Percentiles rank a stretch among this genome's conserved stretches.
Conservation (phyloP, 2,329 filamentous ascomycete genomes). For the Botryotinia globosa region DNA sequence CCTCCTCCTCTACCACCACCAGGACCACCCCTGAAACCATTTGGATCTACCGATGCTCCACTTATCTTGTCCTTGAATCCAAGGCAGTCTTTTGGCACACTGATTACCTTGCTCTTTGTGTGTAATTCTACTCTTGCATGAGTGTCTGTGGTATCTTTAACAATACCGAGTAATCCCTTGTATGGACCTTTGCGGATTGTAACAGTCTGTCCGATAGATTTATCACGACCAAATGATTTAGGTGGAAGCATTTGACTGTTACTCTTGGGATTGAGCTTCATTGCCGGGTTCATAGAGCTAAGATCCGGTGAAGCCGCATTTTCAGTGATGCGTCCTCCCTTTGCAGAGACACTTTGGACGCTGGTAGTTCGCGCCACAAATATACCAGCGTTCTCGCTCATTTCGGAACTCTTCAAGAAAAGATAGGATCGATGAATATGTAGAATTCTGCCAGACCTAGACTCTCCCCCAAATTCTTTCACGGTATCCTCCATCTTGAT, state of each 20-base stretch:
- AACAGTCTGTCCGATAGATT: slow-evolving; percentile 85
- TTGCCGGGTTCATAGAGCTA: slow-evolving; percentile 85
- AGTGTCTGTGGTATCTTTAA: slow-evolving; percentile 88
- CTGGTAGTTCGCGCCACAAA: slow-evolving; percentile 84
- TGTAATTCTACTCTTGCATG: slow-evolving; percentile 89
- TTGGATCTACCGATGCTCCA: slow-evolving; percentile 73
- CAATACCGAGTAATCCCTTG: slow-evolving; percentile 91
- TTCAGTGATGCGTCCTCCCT: slow-evolving; percentile 72
- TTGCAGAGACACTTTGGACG: slow-evolving; percentile 88
- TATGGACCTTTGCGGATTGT: slow-evolving; percentile 82
- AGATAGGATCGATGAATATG: slow-evolving; percentile 93
- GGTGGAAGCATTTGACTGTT: slow-evolving; percentile 61
- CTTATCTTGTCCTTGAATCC: slow-evolving; percentile 81
- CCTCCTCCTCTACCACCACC: slow-evolving; percentile 43
- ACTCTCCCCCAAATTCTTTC: slow-evolving; percentile 83
- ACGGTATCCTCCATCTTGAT: slow-evolving; percentile 90
- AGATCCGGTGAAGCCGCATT: slow-evolving; percentile 70
- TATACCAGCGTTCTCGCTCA: slow-evolving; percentile 82
- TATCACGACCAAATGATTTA: slow-evolving; percentile 73
- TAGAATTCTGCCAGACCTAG: slow-evolving; percentile 81
- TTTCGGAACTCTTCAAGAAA: slow-evolving; percentile 81
- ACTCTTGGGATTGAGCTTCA: slow-evolving; percentile 65
- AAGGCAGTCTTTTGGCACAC: slow-evolving; percentile 77
- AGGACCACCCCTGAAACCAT: slow-evolving; percentile 37
- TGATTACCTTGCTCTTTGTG: slow-evolving; percentile 89